Percentiles rank a stretch among this genome's conserved stretches.
Evolutionary conservation across 768 basidiomycete genomes (phyloP).

Genomic region (Lentinus tigrinus): DNA sequence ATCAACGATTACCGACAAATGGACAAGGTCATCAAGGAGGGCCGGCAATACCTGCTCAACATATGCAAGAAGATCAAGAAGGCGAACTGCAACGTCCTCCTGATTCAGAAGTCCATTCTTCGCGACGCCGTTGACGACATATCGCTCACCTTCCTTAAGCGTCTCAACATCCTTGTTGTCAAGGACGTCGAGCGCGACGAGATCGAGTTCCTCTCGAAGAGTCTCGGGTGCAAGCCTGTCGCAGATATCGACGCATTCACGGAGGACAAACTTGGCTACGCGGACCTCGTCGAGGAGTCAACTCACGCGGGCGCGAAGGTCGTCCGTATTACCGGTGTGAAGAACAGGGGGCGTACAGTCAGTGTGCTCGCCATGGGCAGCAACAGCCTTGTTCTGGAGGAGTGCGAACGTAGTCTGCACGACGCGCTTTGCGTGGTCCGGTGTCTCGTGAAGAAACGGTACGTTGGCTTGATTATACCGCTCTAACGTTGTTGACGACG

Average conservation of each 20-base stretch:
- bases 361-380: constrained; percentile 93
- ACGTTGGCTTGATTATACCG: constrained; percentile 19
- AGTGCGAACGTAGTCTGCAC: constrained; percentile 95
- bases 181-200: constrained; percentile 99
- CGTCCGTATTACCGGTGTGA: constrained; percentile 92
- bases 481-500: neutral
- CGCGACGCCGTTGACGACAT: constrained; percentile 99
- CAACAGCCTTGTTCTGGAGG: constrained; percentile 92
- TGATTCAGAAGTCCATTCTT: constrained; percentile 99
- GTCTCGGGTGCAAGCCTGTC: constrained; percentile 91
- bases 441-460: constrained; percentile 98
- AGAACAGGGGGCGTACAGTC: constrained; percentile 92
- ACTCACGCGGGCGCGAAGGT: constrained; percentile 83
- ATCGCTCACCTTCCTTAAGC: constrained; percentile 95
- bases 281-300: constrained; percentile 92
- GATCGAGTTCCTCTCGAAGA: constrained; percentile 95
- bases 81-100: constrained; percentile 97
- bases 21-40: constrained; percentile 99
- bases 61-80: constrained; percentile 99
- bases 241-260: constrained; percentile 98
- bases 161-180: constrained; percentile 92
- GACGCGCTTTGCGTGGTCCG: constrained; percentile 99
- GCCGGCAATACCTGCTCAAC: constrained; percentile 95
- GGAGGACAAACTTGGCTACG: constrained; percentile 96
- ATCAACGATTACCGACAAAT: constrained; percentile 99